Evolutionary conservation across 768 basidiomycete genomes (phyloP), one percentile per base, ranked within the genome.

Genomic region (Ramaria sp.): DNA sequence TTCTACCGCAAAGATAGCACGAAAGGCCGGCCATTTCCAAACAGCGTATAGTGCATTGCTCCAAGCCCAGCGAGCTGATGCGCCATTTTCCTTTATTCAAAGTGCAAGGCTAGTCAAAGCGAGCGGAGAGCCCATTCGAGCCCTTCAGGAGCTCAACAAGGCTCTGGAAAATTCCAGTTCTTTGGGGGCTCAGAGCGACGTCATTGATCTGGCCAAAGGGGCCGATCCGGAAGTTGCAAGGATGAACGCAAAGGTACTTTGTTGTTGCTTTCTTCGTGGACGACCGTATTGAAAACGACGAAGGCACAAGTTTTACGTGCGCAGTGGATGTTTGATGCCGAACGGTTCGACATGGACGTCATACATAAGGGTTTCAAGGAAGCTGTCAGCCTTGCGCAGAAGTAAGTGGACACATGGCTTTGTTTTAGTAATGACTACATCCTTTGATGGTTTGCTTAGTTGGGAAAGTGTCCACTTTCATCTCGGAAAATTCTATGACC

Each of bases 1-100:
- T 12, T 74, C 79, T 25, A 97, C 86, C 57, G 86, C 94, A n/a
- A 97, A 94, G 65, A 92, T 93, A 54, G 96, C 96, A 32, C 75
- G 96, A 32, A 99, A 97, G 65, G 88, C 93, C 3, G 87, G 90
- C 0, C 93, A 98, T 65, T 84, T 81, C 74, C 95, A 97, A 70
- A 97, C 95, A 0, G 92, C 96, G 1, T 99, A 98, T 65, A 96
- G 89, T 62, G 93, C 96, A 5, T 81, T 88, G 59, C 75, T 99
- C 0, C 96, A 99, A 68, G 91, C 93, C 0, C 78, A 83, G 54
- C 83, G 89, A 62, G 74, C 73, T 58, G 74, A 79, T 20, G 77
- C 82, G 0, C 76, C 77, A 0, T 92, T 85, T 63, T 79, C 84
- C 16, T 96, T 94, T 69, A 75, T 97, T 48, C 88, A 98, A 65